Conservation (phyloP, 2,329 filamentous ascomycete species). For the Zymoseptoria passerinii region DNA sequence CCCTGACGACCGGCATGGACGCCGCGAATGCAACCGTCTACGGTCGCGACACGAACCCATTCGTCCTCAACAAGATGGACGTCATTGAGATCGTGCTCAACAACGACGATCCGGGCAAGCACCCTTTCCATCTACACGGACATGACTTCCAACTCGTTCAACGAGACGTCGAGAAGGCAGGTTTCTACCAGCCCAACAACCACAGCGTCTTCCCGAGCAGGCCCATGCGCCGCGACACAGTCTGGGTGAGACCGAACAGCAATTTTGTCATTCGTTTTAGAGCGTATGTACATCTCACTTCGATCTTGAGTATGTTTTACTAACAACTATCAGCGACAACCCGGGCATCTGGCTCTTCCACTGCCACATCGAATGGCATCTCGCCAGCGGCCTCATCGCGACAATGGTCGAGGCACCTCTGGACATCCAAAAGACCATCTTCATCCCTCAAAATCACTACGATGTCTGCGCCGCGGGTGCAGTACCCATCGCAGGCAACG, state of each 20-base stretch:
- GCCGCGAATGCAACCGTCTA: conserved; percentile 37
- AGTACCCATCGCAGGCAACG: conserved; percentile 57
- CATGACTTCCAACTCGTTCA: conserved; percentile 59
- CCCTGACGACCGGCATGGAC: conserved; percentile 51
- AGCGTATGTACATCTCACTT: conserved; percentile 24
- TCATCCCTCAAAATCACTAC: conserved; percentile 55
- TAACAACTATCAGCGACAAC: conserved; percentile 5
- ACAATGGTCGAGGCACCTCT: conserved; percentile 45
- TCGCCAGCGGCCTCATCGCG: conserved; percentile 43
- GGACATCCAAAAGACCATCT: conserved; percentile 52
- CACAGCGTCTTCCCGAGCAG: conserved; percentile 29
- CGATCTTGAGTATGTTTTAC: conserved; percentile 38
- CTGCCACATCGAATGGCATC: conserved; percentile 43
- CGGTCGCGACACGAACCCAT: conserved; percentile 46
- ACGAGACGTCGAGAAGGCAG: conserved; percentile 29
- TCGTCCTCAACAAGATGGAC: conserved; percentile 58
- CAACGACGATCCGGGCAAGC: conserved; percentile 62
- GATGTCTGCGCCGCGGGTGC: conserved; percentile 49
- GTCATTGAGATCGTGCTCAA: conserved; percentile 71
- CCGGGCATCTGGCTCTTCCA: conserved; percentile 41
- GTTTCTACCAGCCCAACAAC: conserved; percentile 28
- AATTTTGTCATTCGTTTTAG: conserved; percentile 49
- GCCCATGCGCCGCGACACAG: conserved; percentile 46
- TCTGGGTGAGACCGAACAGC: conserved; percentile 47
- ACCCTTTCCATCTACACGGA: conserved; percentile 70